phyloP scores from a whole-genome alignment of 2,329 filamentous ascomycete species.

The Lasiodiplodia citricola region DNA sequence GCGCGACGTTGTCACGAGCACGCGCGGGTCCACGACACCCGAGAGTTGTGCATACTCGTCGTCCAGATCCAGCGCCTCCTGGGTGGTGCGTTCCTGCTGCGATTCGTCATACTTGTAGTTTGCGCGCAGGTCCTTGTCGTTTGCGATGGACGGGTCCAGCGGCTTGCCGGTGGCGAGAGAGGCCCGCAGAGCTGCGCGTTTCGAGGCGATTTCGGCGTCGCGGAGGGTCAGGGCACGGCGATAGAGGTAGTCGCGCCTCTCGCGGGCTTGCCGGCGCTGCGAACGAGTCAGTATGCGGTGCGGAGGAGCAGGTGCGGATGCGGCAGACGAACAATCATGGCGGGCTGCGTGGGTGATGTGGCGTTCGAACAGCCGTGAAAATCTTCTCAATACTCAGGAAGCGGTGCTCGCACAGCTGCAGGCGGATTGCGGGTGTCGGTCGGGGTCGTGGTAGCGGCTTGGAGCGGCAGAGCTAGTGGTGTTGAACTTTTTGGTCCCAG shows the following conservation, averaged over 20 bases:
- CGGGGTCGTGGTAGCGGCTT: not conserved
- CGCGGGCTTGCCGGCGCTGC: constrained; percentile 72
- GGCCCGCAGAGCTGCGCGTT: constrained; percentile 82
- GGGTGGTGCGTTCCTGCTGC: constrained; percentile 66
- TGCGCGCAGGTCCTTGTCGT: constrained; percentile 81
- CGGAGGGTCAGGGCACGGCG: constrained; percentile 83
- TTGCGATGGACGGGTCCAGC: constrained; percentile 78
- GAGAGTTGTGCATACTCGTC: constrained; percentile 91
- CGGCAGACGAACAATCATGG: constrained; percentile 24
- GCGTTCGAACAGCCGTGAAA: not conserved
- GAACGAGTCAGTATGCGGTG: constrained; percentile 9
- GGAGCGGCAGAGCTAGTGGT: not conserved
- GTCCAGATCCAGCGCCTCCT: constrained; percentile 76
- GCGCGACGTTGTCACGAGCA: constrained; percentile 89
- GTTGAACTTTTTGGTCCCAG: constrained; percentile 25
- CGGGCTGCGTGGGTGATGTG: not conserved
- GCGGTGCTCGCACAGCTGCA: not conserved
- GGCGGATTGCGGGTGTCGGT: not conserved
- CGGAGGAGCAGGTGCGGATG: not conserved
- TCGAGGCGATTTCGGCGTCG: constrained; percentile 91
- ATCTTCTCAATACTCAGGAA: not conserved
- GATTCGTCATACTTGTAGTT: constrained; percentile 96
- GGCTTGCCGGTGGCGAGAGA: constrained; percentile 90
- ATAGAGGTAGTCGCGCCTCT: constrained; percentile 88
- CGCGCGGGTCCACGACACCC: constrained; percentile 87